Percentiles rank a stretch among this genome's conserved stretches.
Conservation (phyloP, 192 early-diverging fungal species). For the Phlyctochytrium planicorne region DNA sequence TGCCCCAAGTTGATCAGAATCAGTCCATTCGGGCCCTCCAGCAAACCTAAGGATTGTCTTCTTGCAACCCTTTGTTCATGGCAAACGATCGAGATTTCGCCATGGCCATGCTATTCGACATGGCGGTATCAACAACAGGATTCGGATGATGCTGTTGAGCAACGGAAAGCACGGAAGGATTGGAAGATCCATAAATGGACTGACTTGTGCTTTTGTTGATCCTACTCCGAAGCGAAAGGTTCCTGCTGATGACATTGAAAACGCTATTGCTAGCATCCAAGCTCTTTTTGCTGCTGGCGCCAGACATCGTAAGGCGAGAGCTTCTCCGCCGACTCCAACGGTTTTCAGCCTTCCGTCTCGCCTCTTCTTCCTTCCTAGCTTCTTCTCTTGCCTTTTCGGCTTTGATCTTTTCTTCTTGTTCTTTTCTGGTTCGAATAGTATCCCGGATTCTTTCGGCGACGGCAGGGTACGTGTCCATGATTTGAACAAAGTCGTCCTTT, state of each 20-base stretch:
- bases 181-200: no score
- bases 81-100: no score
- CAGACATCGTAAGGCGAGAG: background rate
- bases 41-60: no score
- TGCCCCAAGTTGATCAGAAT: no score
- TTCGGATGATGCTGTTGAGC: no score
- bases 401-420: slow-evolving; percentile 22
- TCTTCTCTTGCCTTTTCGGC: slow-evolving; percentile 12
- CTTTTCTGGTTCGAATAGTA: slow-evolving; percentile 27
- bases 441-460: slow-evolving; percentile 31
- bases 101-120: no score
- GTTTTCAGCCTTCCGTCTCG: background rate
- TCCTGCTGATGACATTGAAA: background rate
- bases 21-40: no score
- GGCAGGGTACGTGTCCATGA: slow-evolving; percentile 25
- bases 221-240: background rate
- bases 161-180: no score
- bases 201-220: background rate
- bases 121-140: no score
- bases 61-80: no score
- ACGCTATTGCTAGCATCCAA: background rate
- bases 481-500: slow-evolving; percentile 30
- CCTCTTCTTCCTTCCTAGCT: slow-evolving; percentile 17
- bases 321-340: background rate
- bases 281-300: background rate